A percentile compares a stretch with the other conserved stretches of the same genome.
Evolutionary conservation across 345 rosid species (phyloP).

Genomic region (Salix dunnii): DNA sequence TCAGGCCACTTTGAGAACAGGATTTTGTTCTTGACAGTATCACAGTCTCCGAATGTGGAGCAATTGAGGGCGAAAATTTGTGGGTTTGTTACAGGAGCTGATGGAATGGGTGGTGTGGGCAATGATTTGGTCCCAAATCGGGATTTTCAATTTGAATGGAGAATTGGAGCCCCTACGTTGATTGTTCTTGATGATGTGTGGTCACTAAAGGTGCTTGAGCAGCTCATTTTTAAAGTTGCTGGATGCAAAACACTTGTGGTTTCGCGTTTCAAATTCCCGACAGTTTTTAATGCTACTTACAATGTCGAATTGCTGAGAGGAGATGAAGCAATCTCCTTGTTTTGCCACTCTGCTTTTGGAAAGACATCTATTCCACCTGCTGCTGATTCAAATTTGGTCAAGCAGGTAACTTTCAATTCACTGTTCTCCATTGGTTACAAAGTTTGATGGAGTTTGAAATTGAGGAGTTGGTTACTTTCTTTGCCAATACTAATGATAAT

Average conservation of each 20-base stretch:
- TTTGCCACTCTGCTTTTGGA: constrained; percentile 73
- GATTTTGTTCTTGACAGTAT: constrained; percentile 70
- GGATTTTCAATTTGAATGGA: constrained; percentile 33
- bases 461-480: not conserved
- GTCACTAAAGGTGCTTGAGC: constrained; percentile 54
- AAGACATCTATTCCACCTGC: constrained; percentile 54
- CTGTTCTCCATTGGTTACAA: not conserved
- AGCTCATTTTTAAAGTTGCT: constrained; percentile 42
- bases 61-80: constrained; percentile 40
- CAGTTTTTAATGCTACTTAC: constrained; percentile 33
- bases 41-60: constrained; percentile 74
- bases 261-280: constrained; percentile 61
- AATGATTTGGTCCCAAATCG: constrained; percentile 27
- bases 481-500: constrained; percentile 5
- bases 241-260: constrained; percentile 73
- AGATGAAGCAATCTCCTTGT: constrained; percentile 62
- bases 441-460: not conserved
- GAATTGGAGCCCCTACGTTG: constrained; percentile 28
- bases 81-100: constrained; percentile 39
- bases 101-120: constrained; percentile 26
- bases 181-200: constrained; percentile 90
- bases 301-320: constrained; percentile 62
- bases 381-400: constrained; percentile 46
- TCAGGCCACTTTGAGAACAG: constrained; percentile 51
- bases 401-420: constrained; percentile 47